Percentiles rank a stretch among this genome's conserved stretches.
phyloP scores from a whole-genome alignment of 345 rosid genomes.

The Pseudoturritis turrita region DNA sequence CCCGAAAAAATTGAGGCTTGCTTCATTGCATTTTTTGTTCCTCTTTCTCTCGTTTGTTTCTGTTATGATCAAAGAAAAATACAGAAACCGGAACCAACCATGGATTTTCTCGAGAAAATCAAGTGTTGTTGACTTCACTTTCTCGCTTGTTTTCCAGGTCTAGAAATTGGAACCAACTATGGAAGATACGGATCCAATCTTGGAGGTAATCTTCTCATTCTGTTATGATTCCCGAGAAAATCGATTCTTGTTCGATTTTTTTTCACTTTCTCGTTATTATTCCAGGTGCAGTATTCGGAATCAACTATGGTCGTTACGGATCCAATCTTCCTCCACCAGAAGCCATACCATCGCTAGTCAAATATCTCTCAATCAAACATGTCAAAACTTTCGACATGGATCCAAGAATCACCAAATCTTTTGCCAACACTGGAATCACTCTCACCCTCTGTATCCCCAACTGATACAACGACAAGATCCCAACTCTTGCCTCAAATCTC shows the following conservation, averaged over 20 bases:
- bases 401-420: slow-evolving; percentile 24
- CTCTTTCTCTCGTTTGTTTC: too few relatives aligned
- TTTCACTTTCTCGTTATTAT: background rate
- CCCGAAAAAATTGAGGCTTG: too few relatives aligned
- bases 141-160: background rate
- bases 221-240: background rate
- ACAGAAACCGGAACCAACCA: too few relatives aligned
- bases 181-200: slow-evolving; percentile 22
- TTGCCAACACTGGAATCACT: slow-evolving; percentile 24
- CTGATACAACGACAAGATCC: slow-evolving; percentile 36
- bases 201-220: background rate
- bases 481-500: slow-evolving; percentile 7
- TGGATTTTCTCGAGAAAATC: slow-evolving; percentile 25
- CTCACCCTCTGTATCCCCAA: slow-evolving; percentile 33
- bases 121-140: background rate
- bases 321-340: slow-evolving; percentile 28
- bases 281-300: slow-evolving; percentile 21
- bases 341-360: slow-evolving; percentile 7
- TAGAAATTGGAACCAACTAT: slow-evolving; percentile 7
- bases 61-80: too few relatives aligned
- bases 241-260: background rate
- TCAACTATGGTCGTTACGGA: slow-evolving; percentile 32
- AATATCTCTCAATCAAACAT: slow-evolving; percentile 27
- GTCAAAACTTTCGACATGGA: slow-evolving; percentile 32
- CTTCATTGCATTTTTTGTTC: too few relatives aligned